Conservation (phyloP, 2,329 filamentous ascomycete species). For the Fusarium pseudonygamai region DNA sequence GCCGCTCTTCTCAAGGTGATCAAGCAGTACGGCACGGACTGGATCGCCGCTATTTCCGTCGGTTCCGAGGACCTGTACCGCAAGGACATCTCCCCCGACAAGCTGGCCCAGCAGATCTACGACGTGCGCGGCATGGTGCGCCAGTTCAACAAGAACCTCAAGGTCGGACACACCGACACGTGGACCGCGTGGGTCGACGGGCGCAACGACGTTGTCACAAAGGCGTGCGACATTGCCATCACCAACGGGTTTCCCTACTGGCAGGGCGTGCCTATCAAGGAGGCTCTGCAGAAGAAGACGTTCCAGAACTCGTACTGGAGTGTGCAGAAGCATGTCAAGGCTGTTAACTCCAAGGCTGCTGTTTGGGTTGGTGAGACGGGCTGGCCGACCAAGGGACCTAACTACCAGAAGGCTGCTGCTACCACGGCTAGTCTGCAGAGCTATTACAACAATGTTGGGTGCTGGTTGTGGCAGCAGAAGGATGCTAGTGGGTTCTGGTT, state of each 20-base stretch:
- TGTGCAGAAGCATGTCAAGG: slow-evolving; percentile 35
- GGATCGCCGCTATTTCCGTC: slow-evolving; percentile 39
- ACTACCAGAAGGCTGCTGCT: slow-evolving; percentile 31
- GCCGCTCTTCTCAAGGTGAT: slow-evolving; percentile 38
- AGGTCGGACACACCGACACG: slow-evolving; percentile 40
- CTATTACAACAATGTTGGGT: slow-evolving; percentile 37
- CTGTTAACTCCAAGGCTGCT: slow-evolving; percentile 28
- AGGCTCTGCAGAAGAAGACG: slow-evolving; percentile 37
- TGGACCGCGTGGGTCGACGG: slow-evolving; percentile 42
- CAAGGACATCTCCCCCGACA: slow-evolving; percentile 35
- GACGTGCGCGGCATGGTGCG: slow-evolving; percentile 39
- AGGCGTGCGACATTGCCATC: slow-evolving; percentile 37
- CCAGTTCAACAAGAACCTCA: slow-evolving; percentile 38
- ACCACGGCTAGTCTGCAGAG: slow-evolving; percentile 22
- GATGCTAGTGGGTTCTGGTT: slow-evolving; percentile 38
- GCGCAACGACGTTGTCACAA: slow-evolving; percentile 38
- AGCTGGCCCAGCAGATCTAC: slow-evolving; percentile 40
- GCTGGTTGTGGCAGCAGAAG: slow-evolving; percentile 34
- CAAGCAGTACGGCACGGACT: slow-evolving; percentile 38
- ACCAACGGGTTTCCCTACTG: slow-evolving; percentile 42
- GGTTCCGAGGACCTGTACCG: slow-evolving; percentile 40
- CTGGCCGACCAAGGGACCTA: slow-evolving; percentile 35
- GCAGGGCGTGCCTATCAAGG: slow-evolving; percentile 38
- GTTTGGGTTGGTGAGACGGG: slow-evolving; percentile 40
- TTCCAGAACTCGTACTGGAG: slow-evolving; percentile 38